Percentiles rank a stretch among this genome's conserved stretches.
These are phyloP conservation scores for Zopfochytrium polystomum DNA, from an alignment of 371 early-diverging fungal genomes.

Conservation along the genomic window DNA sequence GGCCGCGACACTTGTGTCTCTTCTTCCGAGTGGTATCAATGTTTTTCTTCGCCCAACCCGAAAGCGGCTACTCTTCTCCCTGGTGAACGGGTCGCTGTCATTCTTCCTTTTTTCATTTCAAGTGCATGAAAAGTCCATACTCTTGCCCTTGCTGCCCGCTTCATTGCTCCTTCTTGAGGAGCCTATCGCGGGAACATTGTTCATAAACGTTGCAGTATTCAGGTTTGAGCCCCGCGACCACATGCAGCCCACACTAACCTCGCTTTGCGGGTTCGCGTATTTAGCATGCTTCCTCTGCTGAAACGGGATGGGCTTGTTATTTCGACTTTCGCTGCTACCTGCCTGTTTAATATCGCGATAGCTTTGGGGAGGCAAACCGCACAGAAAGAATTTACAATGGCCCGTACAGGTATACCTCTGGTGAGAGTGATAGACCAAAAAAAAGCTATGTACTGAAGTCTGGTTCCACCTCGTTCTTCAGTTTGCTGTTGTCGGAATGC, in stretches of 20 bases:
- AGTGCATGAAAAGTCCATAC: constrained; percentile 94
- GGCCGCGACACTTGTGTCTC: constrained; percentile 60
- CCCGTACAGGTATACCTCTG: background rate
- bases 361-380: constrained; percentile 4
- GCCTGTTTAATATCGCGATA: constrained; percentile 67
- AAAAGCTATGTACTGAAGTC: background rate
- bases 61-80: constrained; percentile 54
- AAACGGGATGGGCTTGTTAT: constrained; percentile 66
- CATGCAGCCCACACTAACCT: no score
- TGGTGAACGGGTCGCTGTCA: constrained; percentile 70
- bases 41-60: constrained; percentile 24
- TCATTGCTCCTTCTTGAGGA: constrained; percentile 66
- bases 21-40: constrained; percentile 54
- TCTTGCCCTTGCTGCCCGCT: constrained; percentile 78
- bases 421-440: background rate
- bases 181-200: constrained; percentile 56
- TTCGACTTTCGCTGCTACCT: constrained; percentile 58
- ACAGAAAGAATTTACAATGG: background rate
- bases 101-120: constrained; percentile 95
- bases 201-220: constrained; percentile 80
- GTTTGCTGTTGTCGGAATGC: background rate
- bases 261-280: no score
- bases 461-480: background rate
- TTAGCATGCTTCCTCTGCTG: constrained; percentile 84
- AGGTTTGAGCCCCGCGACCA: constrained; percentile 42